Evolutionary conservation across 805 yeast species (phyloP), one percentile per base, ranked within the genome.

Genomic region (Ogataea kodamae): DNA sequence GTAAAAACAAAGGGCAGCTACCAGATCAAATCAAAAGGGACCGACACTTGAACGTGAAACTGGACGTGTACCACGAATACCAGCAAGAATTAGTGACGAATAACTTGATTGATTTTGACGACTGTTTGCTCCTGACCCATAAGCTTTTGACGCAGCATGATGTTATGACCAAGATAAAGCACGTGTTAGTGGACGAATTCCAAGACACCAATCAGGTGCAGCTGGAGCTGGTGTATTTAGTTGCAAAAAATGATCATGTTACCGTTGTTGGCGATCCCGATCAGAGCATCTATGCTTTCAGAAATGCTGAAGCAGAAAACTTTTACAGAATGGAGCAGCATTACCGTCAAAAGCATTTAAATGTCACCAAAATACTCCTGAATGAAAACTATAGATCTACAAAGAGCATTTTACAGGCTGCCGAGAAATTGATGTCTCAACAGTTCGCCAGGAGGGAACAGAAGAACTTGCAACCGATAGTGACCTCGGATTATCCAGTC

Each of bases 201-300:
- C 97, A 90, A 61, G 98, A 92, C 49, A 88, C 97, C 0, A 86
- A 83, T 48, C 65, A 65, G 21, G 67, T 87, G 11, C 97, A 90
- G 54, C 65, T 87, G 43, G 74, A 76, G 35, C 62, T 92, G 28
- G 71, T 86, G 66, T 70, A 70, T 41, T 61, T 64, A 4, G 59
- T 82, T 19, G 67, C 79, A 0, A 50, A 52, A 9, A 64, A 64
- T 37, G 64, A 70, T 23, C 79, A 79, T 38, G 70, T 90, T 6
- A 85, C 97, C 0, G 79, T 88, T 1, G 97, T 90, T 2, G 98
- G 98, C 1, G 98, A 90, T 53, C 96, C 96, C 0, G 96, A 92
- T 57, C 98, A 90, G 58, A 81, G 95, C 51, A 90, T 90, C 14
- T 90, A 92, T 55, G 87, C 81, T 0, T 90, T 90, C 48, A 65